phyloP scores from a whole-genome alignment of 108 stramenopile species.

The Epithemia pelagica region DNA sequence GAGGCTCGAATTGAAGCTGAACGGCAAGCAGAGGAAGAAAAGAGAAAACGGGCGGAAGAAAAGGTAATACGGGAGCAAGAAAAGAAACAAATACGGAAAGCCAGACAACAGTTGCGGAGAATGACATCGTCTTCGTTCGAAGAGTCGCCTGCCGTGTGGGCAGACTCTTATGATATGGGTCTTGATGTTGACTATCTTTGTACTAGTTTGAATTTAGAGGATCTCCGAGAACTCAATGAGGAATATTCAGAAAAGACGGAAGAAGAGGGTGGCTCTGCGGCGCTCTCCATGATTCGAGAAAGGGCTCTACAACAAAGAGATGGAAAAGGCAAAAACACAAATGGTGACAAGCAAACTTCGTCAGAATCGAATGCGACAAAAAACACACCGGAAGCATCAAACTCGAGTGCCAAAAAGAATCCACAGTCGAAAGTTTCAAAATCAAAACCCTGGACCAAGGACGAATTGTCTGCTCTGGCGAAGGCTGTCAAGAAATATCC shows the following conservation, averaged over 20 bases:
- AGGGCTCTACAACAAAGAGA: background rate
- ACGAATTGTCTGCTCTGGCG: conserved; percentile 85
- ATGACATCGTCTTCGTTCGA: conserved; percentile 9
- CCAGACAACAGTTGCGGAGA: conserved; percentile 35
- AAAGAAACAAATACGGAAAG: conserved; percentile 77
- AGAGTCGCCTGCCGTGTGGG: conserved; percentile 23
- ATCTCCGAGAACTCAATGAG: conserved; percentile 26
- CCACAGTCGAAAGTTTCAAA: conserved; percentile 20
- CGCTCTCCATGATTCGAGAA: conserved; percentile 3
- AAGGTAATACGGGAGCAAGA: conserved; percentile 62
- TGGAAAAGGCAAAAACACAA: background rate
- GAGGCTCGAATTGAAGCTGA: conserved; percentile 22
- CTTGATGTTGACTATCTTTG: conserved; percentile 52
- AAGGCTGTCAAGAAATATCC: conserved; percentile 94
- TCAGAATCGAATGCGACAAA: conserved; percentile 16
- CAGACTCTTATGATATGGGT: conserved; percentile 43
- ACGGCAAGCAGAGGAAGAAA: conserved; percentile 43
- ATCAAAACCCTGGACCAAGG: conserved; percentile 71
- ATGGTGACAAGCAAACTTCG: conserved; percentile 9
- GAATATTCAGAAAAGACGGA: background rate
- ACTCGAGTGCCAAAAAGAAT: conserved; percentile 27
- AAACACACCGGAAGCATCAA: conserved; percentile 21
- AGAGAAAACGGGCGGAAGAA: conserved; percentile 28
- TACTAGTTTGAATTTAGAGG: conserved; percentile 28
- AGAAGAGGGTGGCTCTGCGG: background rate